phyloP scores from a whole-genome alignment of 805 yeast species.

The Jamesozyma piceae region DNA sequence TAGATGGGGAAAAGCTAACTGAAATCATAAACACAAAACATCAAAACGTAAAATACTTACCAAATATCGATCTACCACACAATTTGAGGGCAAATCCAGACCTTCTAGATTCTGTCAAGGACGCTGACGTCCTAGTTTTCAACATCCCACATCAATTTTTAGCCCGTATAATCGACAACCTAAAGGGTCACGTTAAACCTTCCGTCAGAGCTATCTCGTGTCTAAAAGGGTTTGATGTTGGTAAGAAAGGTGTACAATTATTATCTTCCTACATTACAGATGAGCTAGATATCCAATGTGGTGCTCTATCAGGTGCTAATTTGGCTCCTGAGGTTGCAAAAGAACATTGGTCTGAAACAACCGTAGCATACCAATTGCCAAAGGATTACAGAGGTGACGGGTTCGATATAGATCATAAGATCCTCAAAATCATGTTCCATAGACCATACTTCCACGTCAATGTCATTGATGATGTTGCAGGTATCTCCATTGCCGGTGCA shows the following conservation, averaged over 20 bases:
- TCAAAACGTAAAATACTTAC: constrained; percentile 90
- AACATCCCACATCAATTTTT: constrained; percentile 97
- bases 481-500: constrained; percentile 95
- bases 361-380: constrained; percentile 82
- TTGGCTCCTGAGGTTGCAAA: constrained; percentile 94
- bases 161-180: constrained; percentile 62
- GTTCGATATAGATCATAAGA: constrained; percentile 51
- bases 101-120: constrained; percentile 62
- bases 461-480: constrained; percentile 87
- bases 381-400: constrained; percentile 42
- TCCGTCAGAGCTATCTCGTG: constrained; percentile 85
- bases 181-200: constrained; percentile 66
- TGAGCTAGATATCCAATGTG: constrained; percentile 79
- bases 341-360: constrained; percentile 95
- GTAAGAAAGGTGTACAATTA: constrained; percentile 74
- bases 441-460: constrained; percentile 96
- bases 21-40: constrained; percentile 84
- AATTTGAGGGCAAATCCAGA: constrained; percentile 86
- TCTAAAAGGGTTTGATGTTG: constrained; percentile 88
- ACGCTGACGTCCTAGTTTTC: constrained; percentile 80
- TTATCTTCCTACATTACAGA: constrained; percentile 72
- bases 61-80: constrained; percentile 77
- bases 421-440: constrained; percentile 81
- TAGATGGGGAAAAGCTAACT: constrained; percentile 66
- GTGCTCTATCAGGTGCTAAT: constrained; percentile 95